Conservation (phyloP, 2,329 filamentous ascomycete genomes). For the Nemania sp. region DNA sequence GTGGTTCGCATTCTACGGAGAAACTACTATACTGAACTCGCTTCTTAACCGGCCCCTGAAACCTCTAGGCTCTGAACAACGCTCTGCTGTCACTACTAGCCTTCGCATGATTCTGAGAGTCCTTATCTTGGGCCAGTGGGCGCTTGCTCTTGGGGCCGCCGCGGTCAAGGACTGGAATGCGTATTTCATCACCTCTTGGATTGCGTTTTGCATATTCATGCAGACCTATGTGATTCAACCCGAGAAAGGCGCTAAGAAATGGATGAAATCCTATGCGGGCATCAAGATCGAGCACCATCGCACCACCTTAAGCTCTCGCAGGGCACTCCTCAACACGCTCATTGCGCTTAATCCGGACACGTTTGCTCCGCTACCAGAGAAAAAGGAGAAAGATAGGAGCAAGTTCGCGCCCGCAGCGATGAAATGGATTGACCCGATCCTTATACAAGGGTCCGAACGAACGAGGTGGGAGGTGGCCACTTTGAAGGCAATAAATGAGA, state of each 20-base stretch:
- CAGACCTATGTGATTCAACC: neutral
- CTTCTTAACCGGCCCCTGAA: constrained; percentile 5
- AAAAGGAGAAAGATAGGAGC: neutral
- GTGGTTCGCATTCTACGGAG: constrained; percentile 6
- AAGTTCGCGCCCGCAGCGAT: neutral
- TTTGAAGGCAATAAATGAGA: too few species aligned
- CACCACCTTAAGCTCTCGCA: neutral
- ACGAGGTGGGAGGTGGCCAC: constrained; percentile 7
- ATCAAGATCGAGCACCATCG: neutral
- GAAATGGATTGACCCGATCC: constrained; percentile 9
- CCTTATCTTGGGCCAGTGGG: constrained; percentile 9
- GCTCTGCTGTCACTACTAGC: neutral
- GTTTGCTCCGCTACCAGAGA: neutral
- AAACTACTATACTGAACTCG: constrained; percentile 1
- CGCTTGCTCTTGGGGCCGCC: constrained; percentile 1
- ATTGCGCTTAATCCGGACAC: constrained; percentile 9
- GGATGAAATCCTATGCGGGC: neutral
- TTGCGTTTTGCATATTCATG: constrained; percentile 5
- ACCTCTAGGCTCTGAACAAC: too few species aligned
- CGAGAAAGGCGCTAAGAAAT: neutral
- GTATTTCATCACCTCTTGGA: constrained; percentile 11
- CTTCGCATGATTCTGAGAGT: neutral
- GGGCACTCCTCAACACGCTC: constrained; percentile 8
- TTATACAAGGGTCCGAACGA: neutral
- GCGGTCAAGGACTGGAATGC: constrained; percentile 5